These are phyloP conservation scores for Brassica rapa DNA, from an alignment of 345 rosid genomes.

Conservation along the genomic window DNA sequence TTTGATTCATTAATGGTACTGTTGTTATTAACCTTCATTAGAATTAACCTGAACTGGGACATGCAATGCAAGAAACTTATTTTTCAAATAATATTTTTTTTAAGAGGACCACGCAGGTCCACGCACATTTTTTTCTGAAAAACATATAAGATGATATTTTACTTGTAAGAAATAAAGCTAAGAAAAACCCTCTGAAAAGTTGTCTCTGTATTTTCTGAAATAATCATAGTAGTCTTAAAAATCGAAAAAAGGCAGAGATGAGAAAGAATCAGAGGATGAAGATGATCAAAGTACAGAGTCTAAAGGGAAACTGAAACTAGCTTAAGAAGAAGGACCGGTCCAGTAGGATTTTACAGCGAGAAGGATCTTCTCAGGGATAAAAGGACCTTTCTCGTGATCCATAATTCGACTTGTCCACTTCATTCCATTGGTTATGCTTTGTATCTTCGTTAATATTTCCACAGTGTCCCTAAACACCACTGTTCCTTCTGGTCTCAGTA, in stretches of 20 bases:
- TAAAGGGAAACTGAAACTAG: slow-evolving; percentile 10
- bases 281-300: neutral
- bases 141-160: neutral
- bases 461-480: slow-evolving; percentile 87
- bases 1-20: too few species aligned
- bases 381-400: slow-evolving; percentile 98
- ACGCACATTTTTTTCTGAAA: too few species aligned
- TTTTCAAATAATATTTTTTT: too few species aligned
- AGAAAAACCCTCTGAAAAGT: neutral
- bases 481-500: slow-evolving; percentile 92
- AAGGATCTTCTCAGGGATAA: slow-evolving; percentile 92
- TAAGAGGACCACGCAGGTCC: too few species aligned
- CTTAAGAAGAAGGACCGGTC: slow-evolving; percentile 57
- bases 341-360: slow-evolving; percentile 86
- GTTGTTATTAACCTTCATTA: too few species aligned
- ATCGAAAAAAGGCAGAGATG: neutral
- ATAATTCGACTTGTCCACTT: slow-evolving; percentile 83
- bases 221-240: neutral
- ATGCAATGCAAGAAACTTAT: too few species aligned
- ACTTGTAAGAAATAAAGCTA: neutral
- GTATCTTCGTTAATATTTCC: slow-evolving; percentile 75
- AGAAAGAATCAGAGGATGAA: slow-evolving; percentile 1
- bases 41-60: too few species aligned
- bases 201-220: neutral
- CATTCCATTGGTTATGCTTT: slow-evolving; percentile 80